Evolutionary conservation across 495 filamentous ascomycete genomes (phyloP).

Genomic region (Penicillium cataractarum): DNA sequence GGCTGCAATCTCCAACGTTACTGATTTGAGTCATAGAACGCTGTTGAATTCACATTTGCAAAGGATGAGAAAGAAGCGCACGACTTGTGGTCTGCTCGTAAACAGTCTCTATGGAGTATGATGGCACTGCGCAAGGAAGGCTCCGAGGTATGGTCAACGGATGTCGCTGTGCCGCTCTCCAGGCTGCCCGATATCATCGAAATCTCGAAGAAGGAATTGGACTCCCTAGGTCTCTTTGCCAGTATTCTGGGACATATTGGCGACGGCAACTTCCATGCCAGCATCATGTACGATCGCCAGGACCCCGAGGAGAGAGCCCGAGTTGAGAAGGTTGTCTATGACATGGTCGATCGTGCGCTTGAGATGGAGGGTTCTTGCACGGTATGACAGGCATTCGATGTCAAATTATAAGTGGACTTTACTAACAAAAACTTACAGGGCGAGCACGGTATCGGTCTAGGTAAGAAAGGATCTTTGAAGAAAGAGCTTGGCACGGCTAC

Average conservation of each 20-base stretch:
- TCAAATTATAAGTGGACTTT: neutral
- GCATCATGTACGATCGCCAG: slow-evolving; percentile 77
- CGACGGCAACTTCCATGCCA: slow-evolving; percentile 91
- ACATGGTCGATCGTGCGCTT: slow-evolving; percentile 84
- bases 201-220: slow-evolving; percentile 85
- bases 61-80: slow-evolving; percentile 65
- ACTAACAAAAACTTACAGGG: slow-evolving; percentile 50
- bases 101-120: slow-evolving; percentile 78
- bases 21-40: slow-evolving; percentile 38
- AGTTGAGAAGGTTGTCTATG: slow-evolving; percentile 78
- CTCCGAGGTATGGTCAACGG: slow-evolving; percentile 72
- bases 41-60: slow-evolving; percentile 79
- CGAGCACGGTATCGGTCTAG: slow-evolving; percentile 87
- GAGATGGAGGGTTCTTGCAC: slow-evolving; percentile 96
- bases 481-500: slow-evolving; percentile 84
- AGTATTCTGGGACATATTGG: slow-evolving; percentile 85
- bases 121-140: slow-evolving; percentile 57
- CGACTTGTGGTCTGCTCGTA: slow-evolving; percentile 86
- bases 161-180: slow-evolving; percentile 88
- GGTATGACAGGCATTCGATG: slow-evolving; percentile 36
- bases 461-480: slow-evolving; percentile 79
- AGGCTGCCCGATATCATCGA: slow-evolving; percentile 88
- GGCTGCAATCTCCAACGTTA: too few species aligned
- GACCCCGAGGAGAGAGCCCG: slow-evolving; percentile 68
- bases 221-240: slow-evolving; percentile 81